Evolutionary conservation across 108 stramenopile genomes (phyloP).

Genomic region (Mayamaea pseudoterrestris): DNA sequence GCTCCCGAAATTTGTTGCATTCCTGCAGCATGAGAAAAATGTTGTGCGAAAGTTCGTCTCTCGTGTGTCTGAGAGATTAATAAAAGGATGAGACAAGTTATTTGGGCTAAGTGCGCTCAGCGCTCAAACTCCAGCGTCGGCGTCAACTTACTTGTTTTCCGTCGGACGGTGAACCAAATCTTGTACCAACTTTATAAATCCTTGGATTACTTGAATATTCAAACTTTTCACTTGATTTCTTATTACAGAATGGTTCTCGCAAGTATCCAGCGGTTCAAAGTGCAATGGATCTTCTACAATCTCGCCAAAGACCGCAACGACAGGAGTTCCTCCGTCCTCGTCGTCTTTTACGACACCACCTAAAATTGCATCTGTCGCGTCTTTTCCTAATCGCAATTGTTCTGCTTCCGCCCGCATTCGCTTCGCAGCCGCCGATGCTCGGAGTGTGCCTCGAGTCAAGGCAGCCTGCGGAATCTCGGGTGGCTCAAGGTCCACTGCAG

Average conservation of each 20-base stretch:
- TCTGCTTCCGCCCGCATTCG: slow-evolving; percentile 41
- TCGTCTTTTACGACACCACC: slow-evolving; percentile 21
- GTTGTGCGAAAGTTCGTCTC: slow-evolving; percentile 75
- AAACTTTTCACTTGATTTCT: slow-evolving; percentile 65
- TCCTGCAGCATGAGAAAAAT: slow-evolving; percentile 79
- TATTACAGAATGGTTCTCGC: slow-evolving; percentile 53
- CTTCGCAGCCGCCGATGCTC: slow-evolving; percentile 28
- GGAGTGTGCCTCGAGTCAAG: slow-evolving; percentile 57
- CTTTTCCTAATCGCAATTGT: slow-evolving; percentile 24
- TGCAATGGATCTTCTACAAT: slow-evolving; percentile 77
- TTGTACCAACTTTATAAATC: slow-evolving; percentile 52
- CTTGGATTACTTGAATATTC: slow-evolving; percentile 48
- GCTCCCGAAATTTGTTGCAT: slow-evolving; percentile 84
- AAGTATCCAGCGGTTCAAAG: slow-evolving; percentile 41
- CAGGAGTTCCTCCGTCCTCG: slow-evolving; percentile 56
- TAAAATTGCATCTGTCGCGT: slow-evolving; percentile 23
- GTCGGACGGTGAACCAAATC: slow-evolving; percentile 66
- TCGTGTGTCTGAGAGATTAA: slow-evolving; percentile 26
- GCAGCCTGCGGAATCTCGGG: slow-evolving; percentile 61
- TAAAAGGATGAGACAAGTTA: slow-evolving; percentile 2
- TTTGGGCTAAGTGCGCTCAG: not conserved
- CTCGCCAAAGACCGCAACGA: slow-evolving; percentile 78
- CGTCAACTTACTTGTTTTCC: slow-evolving; percentile 61
- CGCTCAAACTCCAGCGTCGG: not conserved
- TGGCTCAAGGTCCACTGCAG: slow-evolving; percentile 24